Percentiles rank a stretch among this genome's conserved stretches.
Evolutionary conservation across 208 protist genomes (phyloP).

Genomic region (Tetramitus jugosus): DNA sequence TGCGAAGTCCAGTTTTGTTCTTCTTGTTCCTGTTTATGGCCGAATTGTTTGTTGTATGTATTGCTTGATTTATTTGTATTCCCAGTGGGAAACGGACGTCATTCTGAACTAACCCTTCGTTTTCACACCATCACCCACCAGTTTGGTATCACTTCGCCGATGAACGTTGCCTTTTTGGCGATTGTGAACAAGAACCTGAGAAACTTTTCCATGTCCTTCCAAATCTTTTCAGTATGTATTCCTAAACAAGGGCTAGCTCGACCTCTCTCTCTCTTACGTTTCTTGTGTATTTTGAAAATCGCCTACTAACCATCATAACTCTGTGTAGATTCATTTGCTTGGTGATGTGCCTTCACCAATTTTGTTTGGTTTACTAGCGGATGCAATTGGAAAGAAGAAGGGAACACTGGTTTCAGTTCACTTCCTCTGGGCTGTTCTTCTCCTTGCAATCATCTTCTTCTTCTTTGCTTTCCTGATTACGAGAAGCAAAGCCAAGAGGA

Average conservation of each 20-base stretch:
- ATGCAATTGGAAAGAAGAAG: constrained; percentile 5
- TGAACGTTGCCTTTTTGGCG: constrained; percentile 17
- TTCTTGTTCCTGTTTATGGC: constrained; percentile 5
- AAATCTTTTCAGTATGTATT: not conserved
- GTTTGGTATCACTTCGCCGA: constrained; percentile 21
- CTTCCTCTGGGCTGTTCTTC: not conserved
- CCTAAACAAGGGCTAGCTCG: too few relatives aligned
- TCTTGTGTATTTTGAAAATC: too few relatives aligned
- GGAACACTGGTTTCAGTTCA: not conserved
- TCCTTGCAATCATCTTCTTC: not conserved
- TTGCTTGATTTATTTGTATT: too few relatives aligned
- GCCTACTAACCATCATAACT: too few relatives aligned
- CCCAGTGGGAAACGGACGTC: too few relatives aligned
- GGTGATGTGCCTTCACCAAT: too few relatives aligned
- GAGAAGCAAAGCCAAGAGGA: not conserved
- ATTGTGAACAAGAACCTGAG: constrained; percentile 12
- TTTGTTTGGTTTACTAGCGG: too few relatives aligned
- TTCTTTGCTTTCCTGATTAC: constrained; percentile 2
- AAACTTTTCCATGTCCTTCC: constrained; percentile 19
- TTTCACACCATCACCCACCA: too few relatives aligned
- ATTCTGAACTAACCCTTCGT: too few relatives aligned
- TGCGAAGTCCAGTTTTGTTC: not conserved
- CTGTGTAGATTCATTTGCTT: too few relatives aligned
- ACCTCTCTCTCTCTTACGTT: too few relatives aligned
- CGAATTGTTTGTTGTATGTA: too few relatives aligned